A percentile compares a stretch with the other conserved stretches of the same genome.
Evolutionary conservation across 495 filamentous ascomycete species (phyloP).

Genomic region (Aspergillus incahuasiensis): DNA sequence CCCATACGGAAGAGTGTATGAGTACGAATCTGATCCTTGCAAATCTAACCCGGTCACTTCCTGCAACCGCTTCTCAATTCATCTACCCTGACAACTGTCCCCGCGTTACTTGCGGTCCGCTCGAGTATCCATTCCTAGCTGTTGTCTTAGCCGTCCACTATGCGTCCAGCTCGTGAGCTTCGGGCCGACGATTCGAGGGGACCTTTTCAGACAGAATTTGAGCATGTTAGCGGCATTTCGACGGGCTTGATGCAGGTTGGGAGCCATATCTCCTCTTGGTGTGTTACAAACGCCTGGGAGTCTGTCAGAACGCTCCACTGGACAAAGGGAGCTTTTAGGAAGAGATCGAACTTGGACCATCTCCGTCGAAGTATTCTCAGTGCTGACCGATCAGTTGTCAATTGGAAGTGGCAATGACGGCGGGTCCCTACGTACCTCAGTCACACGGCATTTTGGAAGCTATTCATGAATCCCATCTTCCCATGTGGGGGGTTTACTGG

Average conservation of each 20-base stretch:
- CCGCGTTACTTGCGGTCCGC: neutral
- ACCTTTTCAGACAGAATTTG: no score
- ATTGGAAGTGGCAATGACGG: neutral
- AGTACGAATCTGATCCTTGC: no score
- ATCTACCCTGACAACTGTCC: constrained; percentile 11
- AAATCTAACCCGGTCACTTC: neutral
- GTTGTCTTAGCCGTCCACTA: neutral
- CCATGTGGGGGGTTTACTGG: no score
- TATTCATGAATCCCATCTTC: constrained; percentile 19
- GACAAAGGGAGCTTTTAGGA: no score
- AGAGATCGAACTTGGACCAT: no score
- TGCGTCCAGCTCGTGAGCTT: neutral
- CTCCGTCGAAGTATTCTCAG: constrained; percentile 2
- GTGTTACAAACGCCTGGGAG: no score
- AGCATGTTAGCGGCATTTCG: no score
- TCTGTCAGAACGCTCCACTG: constrained; percentile 14
- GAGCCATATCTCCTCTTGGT: no score
- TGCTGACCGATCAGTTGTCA: constrained; percentile 4
- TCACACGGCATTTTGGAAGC: constrained; percentile 13
- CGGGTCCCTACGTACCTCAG: constrained; percentile 11
- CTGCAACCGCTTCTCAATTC: constrained; percentile 5
- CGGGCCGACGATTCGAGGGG: no score
- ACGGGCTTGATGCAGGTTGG: no score
- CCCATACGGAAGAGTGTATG: no score
- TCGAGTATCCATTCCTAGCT: constrained; percentile 6